Conservation (phyloP, 2,329 filamentous ascomycete species). For the Alternaria burnsii region DNA sequence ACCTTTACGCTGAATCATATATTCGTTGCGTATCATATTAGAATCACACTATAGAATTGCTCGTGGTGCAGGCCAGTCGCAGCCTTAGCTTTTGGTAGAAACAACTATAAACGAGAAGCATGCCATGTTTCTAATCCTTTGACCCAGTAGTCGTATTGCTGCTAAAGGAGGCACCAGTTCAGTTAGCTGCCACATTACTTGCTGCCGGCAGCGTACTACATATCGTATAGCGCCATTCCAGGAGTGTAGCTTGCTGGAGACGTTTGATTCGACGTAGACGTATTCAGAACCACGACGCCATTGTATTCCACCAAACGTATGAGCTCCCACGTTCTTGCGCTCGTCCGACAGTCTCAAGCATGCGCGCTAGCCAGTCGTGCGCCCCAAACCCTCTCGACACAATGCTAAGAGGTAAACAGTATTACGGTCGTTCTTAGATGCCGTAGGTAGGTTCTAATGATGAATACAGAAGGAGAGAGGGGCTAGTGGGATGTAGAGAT, state of each 20-base stretch:
- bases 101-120: not conserved
- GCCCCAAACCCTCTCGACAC: not conserved
- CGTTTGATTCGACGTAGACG: rapidly evolving
- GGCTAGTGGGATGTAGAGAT: not conserved
- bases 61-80: too few species aligned
- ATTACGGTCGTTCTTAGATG: not conserved
- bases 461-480: too few species aligned
- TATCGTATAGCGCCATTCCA: not conserved
- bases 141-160: not conserved
- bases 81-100: too few species aligned
- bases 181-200: not conserved
- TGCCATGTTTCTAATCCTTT: not conserved
- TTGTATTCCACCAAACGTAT: not conserved
- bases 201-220: not conserved
- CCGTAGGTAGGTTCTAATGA: not conserved
- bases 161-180: not conserved
- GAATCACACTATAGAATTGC: not conserved
- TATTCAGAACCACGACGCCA: not conserved
- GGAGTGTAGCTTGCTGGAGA: not conserved
- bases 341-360: not conserved
- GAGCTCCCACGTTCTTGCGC: not conserved
- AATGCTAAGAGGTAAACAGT: too few species aligned
- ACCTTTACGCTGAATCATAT: not conserved
- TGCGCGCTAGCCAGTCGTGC: not conserved
- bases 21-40: not conserved